Evolutionary conservation across 352 stramenopile genomes (phyloP).

Genomic region (Phytophthora citrophthora): DNA sequence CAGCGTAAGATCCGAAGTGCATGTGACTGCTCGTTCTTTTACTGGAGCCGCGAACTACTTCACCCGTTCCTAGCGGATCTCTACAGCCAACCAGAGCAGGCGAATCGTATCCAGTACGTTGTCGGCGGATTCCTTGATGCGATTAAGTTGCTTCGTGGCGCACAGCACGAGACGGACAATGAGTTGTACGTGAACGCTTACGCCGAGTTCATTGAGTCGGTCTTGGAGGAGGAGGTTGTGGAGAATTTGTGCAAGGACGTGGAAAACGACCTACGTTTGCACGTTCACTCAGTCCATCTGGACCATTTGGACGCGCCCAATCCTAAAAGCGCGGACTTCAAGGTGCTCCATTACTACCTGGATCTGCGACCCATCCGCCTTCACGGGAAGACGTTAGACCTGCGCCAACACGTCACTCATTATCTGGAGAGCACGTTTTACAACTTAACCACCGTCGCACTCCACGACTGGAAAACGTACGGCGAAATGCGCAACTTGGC

Average conservation of each 20-base stretch:
- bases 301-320: conserved; percentile 89
- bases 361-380: conserved; percentile 88
- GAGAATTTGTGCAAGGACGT: conserved; percentile 92
- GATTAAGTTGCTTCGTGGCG: conserved; percentile 74
- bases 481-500: conserved; percentile 94
- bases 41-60: conserved; percentile 92
- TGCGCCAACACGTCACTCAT: conserved; percentile 88
- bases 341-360: conserved; percentile 87
- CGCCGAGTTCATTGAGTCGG: conserved; percentile 79
- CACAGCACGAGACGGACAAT: conserved; percentile 81
- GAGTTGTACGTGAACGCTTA: conserved; percentile 73
- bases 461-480: conserved; percentile 97
- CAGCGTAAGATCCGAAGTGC: conserved; percentile 85
- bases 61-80: conserved; percentile 86
- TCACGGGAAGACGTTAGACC: conserved; percentile 87
- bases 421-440: conserved; percentile 97
- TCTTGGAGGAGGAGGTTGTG: conserved; percentile 90
- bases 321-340: conserved; percentile 83
- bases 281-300: conserved; percentile 89
- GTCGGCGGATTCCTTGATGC: conserved; percentile 82
- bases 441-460: conserved; percentile 92
- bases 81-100: conserved; percentile 82
- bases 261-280: conserved; percentile 93
- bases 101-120: conserved; percentile 86
- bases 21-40: conserved; percentile 94